Base-by-base conservation (phyloP, 2,329 filamentous ascomycete genomes). In the Ambrosiella xylebori region DNA sequence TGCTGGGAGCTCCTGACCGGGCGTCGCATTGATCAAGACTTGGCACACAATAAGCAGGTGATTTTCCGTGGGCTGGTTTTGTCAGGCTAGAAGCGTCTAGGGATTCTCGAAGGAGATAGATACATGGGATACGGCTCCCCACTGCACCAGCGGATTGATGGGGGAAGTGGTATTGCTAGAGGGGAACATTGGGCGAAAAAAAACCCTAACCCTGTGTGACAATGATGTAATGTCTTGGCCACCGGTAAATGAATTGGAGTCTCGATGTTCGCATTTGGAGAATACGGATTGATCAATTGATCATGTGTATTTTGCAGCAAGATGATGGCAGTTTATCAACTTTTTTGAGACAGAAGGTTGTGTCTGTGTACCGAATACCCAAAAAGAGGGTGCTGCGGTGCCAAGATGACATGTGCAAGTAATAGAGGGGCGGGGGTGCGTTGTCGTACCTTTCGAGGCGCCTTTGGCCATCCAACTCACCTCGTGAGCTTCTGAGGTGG, bases 381-480 rank as follows among this genome's bases (percentile, higher is more conserved):
- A n/a, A 37, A 36, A 36, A 11, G 15, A 37, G 15, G 35, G 13
- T n/a, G 51, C 15, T 3, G 9, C 12, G 19, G 35, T 51, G 7
- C 47, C 47, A 36, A 35, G 47, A 36, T 51, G 47, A 51, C 19
- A 51, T 51, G 47, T 35, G 17, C 17, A 51, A 17, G 36, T 41
- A 39, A 12, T 39, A 37, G 36, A 19, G 15, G 38, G n/a, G 38
- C n/a, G 40, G 38, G 53, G 38, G 53, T 36, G 19, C 27, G 27
- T n/a, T 11, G 27, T 27, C 77, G 71, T 76, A 87, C 88, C 88
- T 84, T 86, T 89, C 63, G 83, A 81, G 64, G 84, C 81, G 67
- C 86, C 85, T 71, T 93, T 86, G 64, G 78, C 78, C 75, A 94
- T 85, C 88, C 88, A 95, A 71, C 85, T 89, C 67, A 94, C 88